A percentile compares a stretch with the other conserved stretches of the same genome.
These are phyloP conservation scores for Diaporthe vexans DNA, from an alignment of 2,329 filamentous ascomycete species.

Conservation along the genomic window DNA sequence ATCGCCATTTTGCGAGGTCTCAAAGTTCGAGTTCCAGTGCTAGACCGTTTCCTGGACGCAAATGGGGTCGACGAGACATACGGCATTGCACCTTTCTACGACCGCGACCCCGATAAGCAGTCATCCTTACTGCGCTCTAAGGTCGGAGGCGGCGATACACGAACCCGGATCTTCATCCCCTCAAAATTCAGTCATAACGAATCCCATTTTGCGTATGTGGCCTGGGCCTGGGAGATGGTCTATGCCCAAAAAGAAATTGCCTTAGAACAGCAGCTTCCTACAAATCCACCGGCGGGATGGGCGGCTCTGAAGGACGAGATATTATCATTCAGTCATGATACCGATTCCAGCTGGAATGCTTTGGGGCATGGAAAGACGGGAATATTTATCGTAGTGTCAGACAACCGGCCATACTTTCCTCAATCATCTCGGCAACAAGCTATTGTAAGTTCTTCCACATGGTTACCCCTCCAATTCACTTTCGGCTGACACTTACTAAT, in stretches of 20 bases:
- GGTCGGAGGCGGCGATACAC: slow-evolving; percentile 15
- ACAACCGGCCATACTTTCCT: background rate
- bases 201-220: slow-evolving; percentile 29
- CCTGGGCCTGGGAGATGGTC: slow-evolving; percentile 25
- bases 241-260: slow-evolving; percentile 25
- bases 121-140: slow-evolving; percentile 20
- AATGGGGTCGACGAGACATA: slow-evolving; percentile 31
- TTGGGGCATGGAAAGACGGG: slow-evolving; percentile 15
- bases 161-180: slow-evolving; percentile 27
- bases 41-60: slow-evolving; percentile 22
- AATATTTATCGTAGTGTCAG: background rate
- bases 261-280: slow-evolving; percentile 31
- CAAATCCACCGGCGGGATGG: slow-evolving; percentile 8
- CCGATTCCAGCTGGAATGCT: background rate
- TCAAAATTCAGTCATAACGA: slow-evolving; percentile 1
- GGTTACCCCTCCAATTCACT: background rate
- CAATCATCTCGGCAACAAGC: background rate
- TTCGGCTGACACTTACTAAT: background rate
- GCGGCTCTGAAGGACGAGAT: slow-evolving; percentile 22
- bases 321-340: slow-evolving; percentile 10
- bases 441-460: background rate
- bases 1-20: slow-evolving; percentile 25
- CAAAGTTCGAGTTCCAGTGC: slow-evolving; percentile 19
- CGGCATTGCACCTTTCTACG: slow-evolving; percentile 29
- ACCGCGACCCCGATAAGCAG: slow-evolving; percentile 27